A percentile compares a stretch with the other conserved stretches of the same genome.
These are phyloP conservation scores for Conticribra guillardii DNA, from an alignment of 108 stramenopile species.

Conservation along the genomic window DNA sequence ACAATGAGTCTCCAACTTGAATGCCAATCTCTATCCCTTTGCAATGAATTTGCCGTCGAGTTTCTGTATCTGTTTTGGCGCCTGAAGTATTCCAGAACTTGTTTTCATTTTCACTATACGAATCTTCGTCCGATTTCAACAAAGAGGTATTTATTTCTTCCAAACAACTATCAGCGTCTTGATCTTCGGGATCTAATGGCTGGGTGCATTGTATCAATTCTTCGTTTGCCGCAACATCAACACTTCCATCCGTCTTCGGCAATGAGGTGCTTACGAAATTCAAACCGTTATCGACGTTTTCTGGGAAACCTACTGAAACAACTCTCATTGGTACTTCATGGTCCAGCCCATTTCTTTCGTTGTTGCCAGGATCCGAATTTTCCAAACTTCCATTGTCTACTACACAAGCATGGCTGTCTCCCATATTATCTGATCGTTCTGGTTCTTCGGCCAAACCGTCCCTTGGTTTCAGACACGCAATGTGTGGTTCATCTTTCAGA, in stretches of 20 bases:
- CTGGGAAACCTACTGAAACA: background rate
- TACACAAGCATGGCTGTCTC: no score
- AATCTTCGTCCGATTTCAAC: background rate
- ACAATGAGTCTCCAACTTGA: background rate
- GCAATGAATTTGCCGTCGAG: background rate
- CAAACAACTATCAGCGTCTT: background rate
- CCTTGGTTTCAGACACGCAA: no score
- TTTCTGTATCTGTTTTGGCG: background rate
- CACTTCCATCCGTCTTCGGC: background rate
- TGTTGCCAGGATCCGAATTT: no score
- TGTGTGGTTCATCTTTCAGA: no score
- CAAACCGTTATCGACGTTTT: background rate
- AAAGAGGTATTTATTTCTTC: background rate
- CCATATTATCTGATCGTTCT: no score
- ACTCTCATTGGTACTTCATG: no score
- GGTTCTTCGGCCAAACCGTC: no score
- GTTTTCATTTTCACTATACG: background rate
- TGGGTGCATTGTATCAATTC: no score
- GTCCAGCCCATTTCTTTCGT: no score
- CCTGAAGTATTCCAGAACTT: background rate
- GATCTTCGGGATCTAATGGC: background rate
- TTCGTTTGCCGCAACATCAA: background rate
- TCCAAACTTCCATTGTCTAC: no score
- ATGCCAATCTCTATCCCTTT: background rate
- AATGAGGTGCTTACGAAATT: background rate